Evolutionary conservation across 768 basidiomycete species (phyloP).

Genomic region (Amanita muscaria): DNA sequence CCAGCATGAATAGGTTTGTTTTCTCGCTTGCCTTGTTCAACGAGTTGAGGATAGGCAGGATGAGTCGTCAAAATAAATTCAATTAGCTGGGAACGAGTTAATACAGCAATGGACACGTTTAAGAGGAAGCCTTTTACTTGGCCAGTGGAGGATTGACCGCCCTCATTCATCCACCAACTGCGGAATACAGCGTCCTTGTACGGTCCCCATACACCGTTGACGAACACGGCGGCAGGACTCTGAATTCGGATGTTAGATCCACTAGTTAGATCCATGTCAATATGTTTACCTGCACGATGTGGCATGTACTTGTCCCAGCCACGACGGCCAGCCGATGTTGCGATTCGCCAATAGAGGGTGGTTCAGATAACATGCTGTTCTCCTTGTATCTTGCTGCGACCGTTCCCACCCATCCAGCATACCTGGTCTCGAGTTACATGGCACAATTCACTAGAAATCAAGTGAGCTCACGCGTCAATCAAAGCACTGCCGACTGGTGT

Average conservation of each 20-base stretch:
- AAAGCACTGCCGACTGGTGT: conserved; percentile 91
- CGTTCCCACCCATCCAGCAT: conserved; percentile 97
- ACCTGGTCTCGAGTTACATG: conserved; percentile 28
- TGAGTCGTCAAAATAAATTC: conserved; percentile 94
- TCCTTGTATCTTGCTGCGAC: conserved; percentile 69
- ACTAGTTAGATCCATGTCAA: not conserved
- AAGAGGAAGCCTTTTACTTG: conserved; percentile 39
- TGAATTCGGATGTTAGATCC: conserved; percentile 18
- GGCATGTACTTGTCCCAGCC: conserved; percentile 95
- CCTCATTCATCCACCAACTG: conserved; percentile 99
- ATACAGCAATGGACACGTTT: not conserved
- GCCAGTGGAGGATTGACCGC: conserved; percentile 98
- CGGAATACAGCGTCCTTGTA: conserved; percentile 88
- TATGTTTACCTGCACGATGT: conserved; percentile 72
- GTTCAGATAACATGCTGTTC: conserved; percentile 39
- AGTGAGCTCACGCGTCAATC: conserved; percentile 75
- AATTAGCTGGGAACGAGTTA: conserved; percentile 50
- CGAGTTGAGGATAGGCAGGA: conserved; percentile 67
- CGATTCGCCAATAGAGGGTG: conserved; percentile 68
- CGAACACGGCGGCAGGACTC: conserved; percentile 79
- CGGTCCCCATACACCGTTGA: conserved; percentile 89
- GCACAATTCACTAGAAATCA: conserved; percentile 2
- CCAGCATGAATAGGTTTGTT: conserved; percentile 52
- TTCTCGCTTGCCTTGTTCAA: conserved; percentile 51
- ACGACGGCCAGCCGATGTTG: conserved; percentile 80